phyloP scores from a whole-genome alignment of 1,284 basidiomycete species.

The Lentinus polychrous region DNA sequence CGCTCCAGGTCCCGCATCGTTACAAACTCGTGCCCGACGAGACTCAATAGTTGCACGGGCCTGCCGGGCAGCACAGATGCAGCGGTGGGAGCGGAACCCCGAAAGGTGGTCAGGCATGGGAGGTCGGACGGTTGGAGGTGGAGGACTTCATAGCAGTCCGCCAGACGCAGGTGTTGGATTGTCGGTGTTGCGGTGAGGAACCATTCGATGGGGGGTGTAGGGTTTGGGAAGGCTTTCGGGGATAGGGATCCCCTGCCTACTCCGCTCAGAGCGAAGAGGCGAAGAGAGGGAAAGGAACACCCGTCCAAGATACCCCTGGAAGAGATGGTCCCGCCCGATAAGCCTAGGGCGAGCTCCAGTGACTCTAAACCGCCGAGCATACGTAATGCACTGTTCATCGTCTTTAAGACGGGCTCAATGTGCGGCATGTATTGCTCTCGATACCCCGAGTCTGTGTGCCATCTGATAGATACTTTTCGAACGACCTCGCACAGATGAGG shows the following conservation, averaged over 20 bases:
- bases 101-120: constrained; percentile 44
- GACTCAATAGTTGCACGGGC: constrained; percentile 45
- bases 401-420: constrained; percentile 17
- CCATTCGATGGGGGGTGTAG: constrained; percentile 30
- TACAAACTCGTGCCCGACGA: constrained; percentile 51
- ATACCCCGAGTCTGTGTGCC: constrained; percentile 34
- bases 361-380: constrained; percentile 38
- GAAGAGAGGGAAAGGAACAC: constrained; percentile 30
- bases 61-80: constrained; percentile 52
- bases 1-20: constrained; percentile 42
- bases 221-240: constrained; percentile 23
- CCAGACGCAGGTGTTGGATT: constrained; percentile 41
- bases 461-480: constrained; percentile 44
- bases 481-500: constrained; percentile 39
- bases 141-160: constrained; percentile 37
- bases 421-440: constrained; percentile 20
- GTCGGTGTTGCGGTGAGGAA: constrained; percentile 38
- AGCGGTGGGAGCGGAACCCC: constrained; percentile 51
- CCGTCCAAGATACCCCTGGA: constrained; percentile 22
- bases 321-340: constrained; percentile 20
- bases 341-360: constrained; percentile 49
- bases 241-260: constrained; percentile 34
- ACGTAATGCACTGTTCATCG: constrained; percentile 31
- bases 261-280: constrained; percentile 44
- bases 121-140: constrained; percentile 34